Conservation (phyloP, 2,329 filamentous ascomycete species). For the Magnaporthiopsis poae region DNA sequence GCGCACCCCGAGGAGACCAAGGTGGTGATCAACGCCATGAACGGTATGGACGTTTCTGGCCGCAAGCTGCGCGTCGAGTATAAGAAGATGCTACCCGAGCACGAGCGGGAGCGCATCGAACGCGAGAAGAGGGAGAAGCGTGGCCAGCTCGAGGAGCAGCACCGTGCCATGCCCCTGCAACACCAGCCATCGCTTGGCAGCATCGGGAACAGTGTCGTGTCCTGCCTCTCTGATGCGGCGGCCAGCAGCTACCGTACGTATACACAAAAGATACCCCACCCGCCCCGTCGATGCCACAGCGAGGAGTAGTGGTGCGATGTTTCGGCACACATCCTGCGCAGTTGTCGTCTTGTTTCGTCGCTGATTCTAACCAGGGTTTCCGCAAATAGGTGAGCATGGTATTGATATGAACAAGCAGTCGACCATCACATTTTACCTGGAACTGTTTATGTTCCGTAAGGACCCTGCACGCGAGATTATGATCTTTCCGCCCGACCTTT, state of each 20-base stretch:
- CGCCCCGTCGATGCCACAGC: not conserved
- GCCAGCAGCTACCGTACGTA: constrained; percentile 2
- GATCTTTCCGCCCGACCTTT: constrained; percentile 71
- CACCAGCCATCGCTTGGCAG: constrained; percentile 68
- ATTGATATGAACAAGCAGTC: constrained; percentile 86
- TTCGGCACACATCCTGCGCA: not conserved
- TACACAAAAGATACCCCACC: too few species aligned
- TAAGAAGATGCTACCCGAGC: constrained; percentile 97
- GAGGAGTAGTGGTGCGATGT: not conserved
- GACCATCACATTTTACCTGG: constrained; percentile 79
- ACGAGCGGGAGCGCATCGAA: constrained; percentile 90
- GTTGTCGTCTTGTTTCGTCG: not conserved
- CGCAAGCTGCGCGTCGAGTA: constrained; percentile 93
- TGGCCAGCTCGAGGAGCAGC: constrained; percentile 93
- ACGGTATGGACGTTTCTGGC: constrained; percentile 89
- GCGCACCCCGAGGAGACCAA: constrained; percentile 90
- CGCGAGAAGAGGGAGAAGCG: constrained; percentile 92
- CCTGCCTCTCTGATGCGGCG: constrained; percentile 4
- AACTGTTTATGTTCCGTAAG: constrained; percentile 80
- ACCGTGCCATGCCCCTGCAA: constrained; percentile 60
- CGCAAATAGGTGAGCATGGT: constrained; percentile 35
- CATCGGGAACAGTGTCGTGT: not conserved
- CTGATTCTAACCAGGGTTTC: constrained; percentile 14
- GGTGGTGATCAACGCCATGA: constrained; percentile 84
- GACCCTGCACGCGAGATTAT: constrained; percentile 60